Evolutionary conservation across 805 yeast genomes (phyloP), one percentile per base, ranked within the genome.

Genomic region (Naumovozyma castellii): DNA sequence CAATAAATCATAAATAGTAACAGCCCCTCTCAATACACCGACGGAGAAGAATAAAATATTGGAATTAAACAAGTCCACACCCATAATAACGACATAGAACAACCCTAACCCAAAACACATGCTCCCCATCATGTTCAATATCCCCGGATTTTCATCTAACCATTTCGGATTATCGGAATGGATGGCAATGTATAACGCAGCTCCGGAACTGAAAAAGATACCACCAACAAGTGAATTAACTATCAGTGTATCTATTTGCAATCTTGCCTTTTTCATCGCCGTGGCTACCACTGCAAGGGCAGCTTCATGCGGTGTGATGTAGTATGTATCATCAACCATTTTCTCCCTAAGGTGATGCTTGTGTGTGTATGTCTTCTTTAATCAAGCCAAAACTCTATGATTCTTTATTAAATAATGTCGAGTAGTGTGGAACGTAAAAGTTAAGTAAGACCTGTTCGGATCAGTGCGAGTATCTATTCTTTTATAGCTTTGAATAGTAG

Each of bases 211-310:
- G 57, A 84, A 83, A 3, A 84, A 56, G 1, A 80, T 47, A 0
- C 86, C 92, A 3, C 87, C 94, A 44, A 80, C 63, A 4, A 82
- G 56, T 0, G 87, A 76, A 54, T 81, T 81, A 16, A 82, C 51
- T 0, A 75, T 47, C n/a, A 84, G 55, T 1, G 78, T 69, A 42
- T 78, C 80, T 3, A 76, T 48, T 46, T 76, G 69, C 20, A 81
- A 68, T 57, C 94, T 68, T 3, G 88, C 73, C 53, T 84, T 84
- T 59, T 84, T 84, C 92, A 83, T 83, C 2, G 86, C 69, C 0
- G 92, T 84, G 6, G 94, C 94, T 15, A 83, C 90, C 32, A 82
- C 80, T 0, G 94, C 92, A 37, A 84, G 59, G 0, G 92, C 92
- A 2, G 90, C 78, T 51, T 84, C 94, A 61, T 83, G 78, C 5